Base-by-base conservation (phyloP, 306 rosid genomes). In the Quercus aquifolioides region DNA sequence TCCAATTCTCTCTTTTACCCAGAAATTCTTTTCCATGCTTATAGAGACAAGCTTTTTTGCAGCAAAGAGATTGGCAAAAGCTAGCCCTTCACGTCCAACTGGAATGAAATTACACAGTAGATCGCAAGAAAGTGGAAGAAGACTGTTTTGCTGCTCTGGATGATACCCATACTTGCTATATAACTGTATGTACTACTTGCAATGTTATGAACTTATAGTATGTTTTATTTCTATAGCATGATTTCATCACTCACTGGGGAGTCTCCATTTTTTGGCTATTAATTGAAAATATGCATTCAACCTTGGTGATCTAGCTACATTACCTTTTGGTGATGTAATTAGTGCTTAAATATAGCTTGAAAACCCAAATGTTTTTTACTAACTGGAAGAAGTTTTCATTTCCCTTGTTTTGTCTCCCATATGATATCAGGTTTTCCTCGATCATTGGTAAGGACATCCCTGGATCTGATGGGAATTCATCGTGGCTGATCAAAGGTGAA, bases 1-100 rank as follows among this genome's bases (percentile, higher is more conserved):
- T 64, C 21, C 17, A 26, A 17, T 31, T 64, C 21, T 64, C 21
- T 15, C 5, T 64, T 31, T 31, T 18, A 15, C 46, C 71, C 5
- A 30, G 19, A 38, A 21, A 1, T 6, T 41, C 3, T 7, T 17
- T 52, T 75, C 26, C 54, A 67, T 33, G 74, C 79, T 60, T 25
- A 76, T 18, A 30, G 10, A 74, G 68, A 57, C 26, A 26, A 23
- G 43, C 60, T 14, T 12, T 78, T 77, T 70, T 84, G 86, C 91
- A 93, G 97, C 90, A 12, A 89, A 89, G 89, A 93, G 83, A 86
- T 20, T 93, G 86, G 97, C 86, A 4, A 89, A 88, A 85, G 90
- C 92, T n/a, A 84, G 56, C 82, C 94, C 96, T 78, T 84, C 90
- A 2, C 91, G 90, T 78, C 91, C 79, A 70, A 74, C 80, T 43